These are phyloP conservation scores for Calonectria pseudoreteaudii DNA, from an alignment of 2,329 filamentous ascomycete species.

Conservation along the genomic window DNA sequence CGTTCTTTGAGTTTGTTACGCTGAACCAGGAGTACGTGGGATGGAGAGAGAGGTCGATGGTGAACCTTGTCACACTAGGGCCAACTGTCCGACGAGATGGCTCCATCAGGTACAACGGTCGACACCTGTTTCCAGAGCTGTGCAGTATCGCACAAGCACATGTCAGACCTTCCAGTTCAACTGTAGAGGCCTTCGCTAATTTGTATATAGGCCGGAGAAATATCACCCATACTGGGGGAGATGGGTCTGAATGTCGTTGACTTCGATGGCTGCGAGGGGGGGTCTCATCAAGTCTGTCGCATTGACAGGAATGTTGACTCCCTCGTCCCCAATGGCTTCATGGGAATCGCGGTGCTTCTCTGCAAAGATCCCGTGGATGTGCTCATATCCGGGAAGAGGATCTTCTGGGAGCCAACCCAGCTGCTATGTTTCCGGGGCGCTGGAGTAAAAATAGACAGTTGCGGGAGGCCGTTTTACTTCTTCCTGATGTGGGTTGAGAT, in stretches of 20 bases:
- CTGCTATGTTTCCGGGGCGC: neutral
- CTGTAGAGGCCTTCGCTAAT: neutral
- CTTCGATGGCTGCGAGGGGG: neutral
- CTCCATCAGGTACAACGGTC: neutral
- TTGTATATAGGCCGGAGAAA: neutral
- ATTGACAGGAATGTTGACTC: neutral
- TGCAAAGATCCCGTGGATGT: neutral
- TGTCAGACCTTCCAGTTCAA: neutral
- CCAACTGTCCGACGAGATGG: neutral
- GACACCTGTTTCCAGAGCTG: neutral
- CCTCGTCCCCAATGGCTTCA: neutral
- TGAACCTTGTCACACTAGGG: neutral
- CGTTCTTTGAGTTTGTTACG: neutral
- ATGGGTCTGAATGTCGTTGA: neutral
- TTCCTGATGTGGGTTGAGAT: neutral
- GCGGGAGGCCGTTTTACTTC: neutral
- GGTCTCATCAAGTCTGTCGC: neutral
- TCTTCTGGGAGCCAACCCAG: conserved; percentile 3
- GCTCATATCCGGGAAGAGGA: neutral
- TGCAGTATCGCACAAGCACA: neutral
- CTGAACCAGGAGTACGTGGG: neutral
- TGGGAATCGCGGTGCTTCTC: neutral
- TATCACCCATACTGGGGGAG: neutral
- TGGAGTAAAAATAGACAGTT: neutral
- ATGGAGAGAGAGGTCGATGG: neutral